These are phyloP conservation scores for Yamadazyma trypodendri DNA, from an alignment of 1,139 yeast species.

Conservation along the genomic window DNA sequence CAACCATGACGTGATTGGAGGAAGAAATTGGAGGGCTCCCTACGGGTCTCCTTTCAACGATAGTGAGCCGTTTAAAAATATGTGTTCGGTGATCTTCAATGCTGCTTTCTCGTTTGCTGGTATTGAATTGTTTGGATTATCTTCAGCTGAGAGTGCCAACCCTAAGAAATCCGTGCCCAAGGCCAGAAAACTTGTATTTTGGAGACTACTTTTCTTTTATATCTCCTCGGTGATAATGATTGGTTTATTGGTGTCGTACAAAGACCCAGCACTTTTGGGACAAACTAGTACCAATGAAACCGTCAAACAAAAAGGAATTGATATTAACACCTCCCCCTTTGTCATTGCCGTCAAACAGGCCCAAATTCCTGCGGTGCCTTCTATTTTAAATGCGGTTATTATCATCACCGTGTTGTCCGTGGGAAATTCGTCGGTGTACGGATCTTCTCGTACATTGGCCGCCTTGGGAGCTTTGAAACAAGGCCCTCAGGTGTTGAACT, in stretches of 20 bases:
- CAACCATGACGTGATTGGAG: conserved; percentile 36
- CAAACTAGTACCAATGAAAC: conserved; percentile 15
- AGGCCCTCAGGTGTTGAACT: conserved; percentile 31
- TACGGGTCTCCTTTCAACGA: conserved; percentile 30
- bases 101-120: conserved; percentile 78
- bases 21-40: conserved; percentile 32
- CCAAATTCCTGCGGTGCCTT: conserved; percentile 30
- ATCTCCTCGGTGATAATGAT: conserved; percentile 29
- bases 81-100: conserved; percentile 76
- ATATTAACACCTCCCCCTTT: conserved; percentile 40
- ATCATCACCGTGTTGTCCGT: conserved; percentile 33
- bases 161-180: conserved; percentile 33
- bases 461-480: conserved; percentile 36
- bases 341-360: conserved; percentile 39
- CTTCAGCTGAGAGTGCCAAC: conserved; percentile 34
- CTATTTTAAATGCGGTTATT: conserved; percentile 32
- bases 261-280: conserved; percentile 19
- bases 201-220: conserved; percentile 33
- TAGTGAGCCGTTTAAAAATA: conserved; percentile 59
- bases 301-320: conserved; percentile 23
- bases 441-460: conserved; percentile 34
- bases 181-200: conserved; percentile 37
- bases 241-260: conserved; percentile 33
- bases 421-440: conserved; percentile 37
- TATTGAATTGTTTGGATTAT: conserved; percentile 33